These are phyloP conservation scores for Halophytophthora polymorphica DNA, from an alignment of 352 stramenopile genomes.

Conservation along the genomic window DNA sequence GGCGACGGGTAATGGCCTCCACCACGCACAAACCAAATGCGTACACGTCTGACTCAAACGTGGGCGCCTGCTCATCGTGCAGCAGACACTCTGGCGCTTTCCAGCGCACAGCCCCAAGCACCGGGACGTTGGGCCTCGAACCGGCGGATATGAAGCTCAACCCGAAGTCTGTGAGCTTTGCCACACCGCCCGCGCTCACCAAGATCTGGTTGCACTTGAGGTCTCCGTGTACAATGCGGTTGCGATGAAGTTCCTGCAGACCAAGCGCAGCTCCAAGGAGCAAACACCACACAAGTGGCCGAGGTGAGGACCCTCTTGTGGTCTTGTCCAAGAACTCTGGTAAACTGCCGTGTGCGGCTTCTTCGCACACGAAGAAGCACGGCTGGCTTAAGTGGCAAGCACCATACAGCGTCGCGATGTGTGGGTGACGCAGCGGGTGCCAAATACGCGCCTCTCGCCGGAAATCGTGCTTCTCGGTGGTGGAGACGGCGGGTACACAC, in stretches of 20 bases:
- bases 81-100: constrained; percentile 5
- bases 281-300: constrained; percentile 2
- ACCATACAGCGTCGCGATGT: constrained; percentile 17
- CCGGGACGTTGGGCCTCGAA: not conserved
- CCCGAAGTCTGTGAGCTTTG: constrained; percentile 15
- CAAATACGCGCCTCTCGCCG: constrained; percentile 10
- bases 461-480: constrained; percentile 2
- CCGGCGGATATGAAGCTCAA: not conserved
- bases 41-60: constrained; percentile 1
- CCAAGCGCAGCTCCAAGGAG: constrained; percentile 1
- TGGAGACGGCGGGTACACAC: not conserved
- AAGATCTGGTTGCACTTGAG: constrained; percentile 17
- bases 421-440: constrained; percentile 6
- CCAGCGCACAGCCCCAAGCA: not conserved
- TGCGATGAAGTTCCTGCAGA: constrained; percentile 2
- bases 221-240: constrained; percentile 5
- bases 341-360: constrained; percentile 1
- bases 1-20: not conserved
- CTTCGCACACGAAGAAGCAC: constrained; percentile 14
- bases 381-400: constrained; percentile 11
- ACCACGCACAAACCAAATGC: constrained; percentile 4
- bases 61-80: not conserved
- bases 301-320: not conserved
- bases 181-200: constrained; percentile 1
- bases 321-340: not conserved